phyloP scores from a whole-genome alignment of 1,284 basidiomycete species.

The Jaminaea rosea region DNA sequence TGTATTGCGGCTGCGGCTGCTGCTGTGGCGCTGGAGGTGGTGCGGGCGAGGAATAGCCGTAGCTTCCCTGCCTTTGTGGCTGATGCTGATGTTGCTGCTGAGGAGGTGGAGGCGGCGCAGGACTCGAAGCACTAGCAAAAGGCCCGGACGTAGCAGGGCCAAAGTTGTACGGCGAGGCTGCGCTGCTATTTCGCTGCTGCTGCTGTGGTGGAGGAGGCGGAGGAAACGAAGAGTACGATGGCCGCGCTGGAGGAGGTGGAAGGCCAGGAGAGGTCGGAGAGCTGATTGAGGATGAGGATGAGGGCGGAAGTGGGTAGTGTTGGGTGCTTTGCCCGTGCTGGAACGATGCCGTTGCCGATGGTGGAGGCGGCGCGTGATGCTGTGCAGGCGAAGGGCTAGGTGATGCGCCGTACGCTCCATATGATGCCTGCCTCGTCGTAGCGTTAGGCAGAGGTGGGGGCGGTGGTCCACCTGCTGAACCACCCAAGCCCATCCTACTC shows the following conservation, averaged over 20 bases:
- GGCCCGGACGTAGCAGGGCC: neutral
- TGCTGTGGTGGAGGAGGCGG: neutral
- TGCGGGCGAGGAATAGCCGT: neutral
- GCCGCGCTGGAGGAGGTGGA: neutral
- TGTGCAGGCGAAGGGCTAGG: slow-evolving; percentile 2
- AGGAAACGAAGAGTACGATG: neutral
- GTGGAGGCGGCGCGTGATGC: neutral
- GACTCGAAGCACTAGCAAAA: neutral
- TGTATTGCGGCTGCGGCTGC: neutral
- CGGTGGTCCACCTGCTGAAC: slow-evolving; percentile 3
- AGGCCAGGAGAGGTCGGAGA: neutral
- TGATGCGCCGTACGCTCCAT: neutral
- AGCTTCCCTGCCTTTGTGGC: neutral
- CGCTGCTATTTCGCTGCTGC: neutral
- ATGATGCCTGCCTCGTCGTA: neutral
- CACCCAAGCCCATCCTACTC: slow-evolving; percentile 11
- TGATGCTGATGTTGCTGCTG: slow-evolving; percentile 11
- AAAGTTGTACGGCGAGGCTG: neutral
- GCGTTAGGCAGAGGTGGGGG: neutral
- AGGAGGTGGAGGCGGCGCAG: neutral
- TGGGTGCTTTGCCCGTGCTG: too few relatives aligned
- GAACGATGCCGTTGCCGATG: neutral
- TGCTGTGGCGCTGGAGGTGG: neutral
- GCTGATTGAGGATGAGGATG: neutral
- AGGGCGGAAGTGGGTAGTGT: too few relatives aligned